Base-by-base conservation (phyloP, 441 rosid genomes). In the Adansonia grandidieri region DNA sequence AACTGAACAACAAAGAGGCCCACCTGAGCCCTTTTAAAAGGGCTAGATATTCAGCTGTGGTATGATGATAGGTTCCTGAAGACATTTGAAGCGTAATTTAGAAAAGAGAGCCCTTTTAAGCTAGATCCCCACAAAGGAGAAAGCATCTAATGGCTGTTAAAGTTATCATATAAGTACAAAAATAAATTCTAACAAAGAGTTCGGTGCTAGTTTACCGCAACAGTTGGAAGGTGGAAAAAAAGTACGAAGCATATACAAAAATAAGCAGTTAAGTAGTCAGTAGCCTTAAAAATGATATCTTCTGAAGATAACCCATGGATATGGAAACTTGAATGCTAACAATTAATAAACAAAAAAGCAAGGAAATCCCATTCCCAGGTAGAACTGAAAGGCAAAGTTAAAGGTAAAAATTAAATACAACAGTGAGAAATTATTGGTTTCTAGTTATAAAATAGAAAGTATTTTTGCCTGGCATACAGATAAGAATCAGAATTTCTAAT, bases 381-480 rank as follows among this genome's bases (percentile, higher is more conserved):
- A 48, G 40, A 20, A 47, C 44, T 42, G 68, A 64, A n/a, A 40
- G n/a, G 63, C 6, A 24, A 9, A 54, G 63, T 22, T 54, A 44
- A 61, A 32, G 37, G 37, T 32, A 32, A 61, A 48, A 68, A 22
- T 66, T 77, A 77, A 67, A 68, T 68, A 77, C 67, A 77, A 77
- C 67, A 54, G 67, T 53, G 68, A 60, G 9, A 11, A 4, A 32
- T 77, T 77, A 73, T 50, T 73, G 24, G 22, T 71, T 15, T 17
- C 19, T 48, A 13, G 40, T 71, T 19, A 28, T 14, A 15, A 14
- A 9, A 14, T 10, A 69, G 67, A 72, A 74, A 53, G 80, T 71
- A 19, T 66, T 80, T 74, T 78, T 74, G 82, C 83, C 85, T 83
- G 77, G 17, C 51, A 68, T 56, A 19, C 11, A 57, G 58, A 74